Conservation (phyloP, 2,329 filamentous ascomycete species). For the Fusarium sp. region DNA sequence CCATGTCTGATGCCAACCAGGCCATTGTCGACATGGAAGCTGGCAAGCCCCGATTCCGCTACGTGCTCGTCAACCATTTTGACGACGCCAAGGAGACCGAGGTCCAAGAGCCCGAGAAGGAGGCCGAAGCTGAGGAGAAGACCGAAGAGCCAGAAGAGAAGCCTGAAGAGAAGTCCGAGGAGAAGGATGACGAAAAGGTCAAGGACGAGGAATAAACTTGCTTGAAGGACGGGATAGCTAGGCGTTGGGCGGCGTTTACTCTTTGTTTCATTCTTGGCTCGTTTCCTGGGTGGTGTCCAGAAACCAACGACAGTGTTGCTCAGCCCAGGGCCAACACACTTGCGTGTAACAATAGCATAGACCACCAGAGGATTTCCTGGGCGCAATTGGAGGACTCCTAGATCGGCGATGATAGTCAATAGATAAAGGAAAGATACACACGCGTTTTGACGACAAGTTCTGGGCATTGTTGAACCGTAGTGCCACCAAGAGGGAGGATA, state of each 20-base stretch:
- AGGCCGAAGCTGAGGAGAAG: neutral
- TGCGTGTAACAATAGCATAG: constrained; percentile 4
- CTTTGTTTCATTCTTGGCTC: neutral
- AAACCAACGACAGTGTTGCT: neutral
- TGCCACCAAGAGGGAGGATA: neutral
- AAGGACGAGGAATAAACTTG: constrained; percentile 4
- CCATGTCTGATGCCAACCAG: constrained; percentile 67
- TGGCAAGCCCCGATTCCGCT: constrained; percentile 62
- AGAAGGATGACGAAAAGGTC: neutral
- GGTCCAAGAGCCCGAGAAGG: neutral
- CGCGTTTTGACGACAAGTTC: neutral
- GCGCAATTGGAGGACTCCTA: neutral
- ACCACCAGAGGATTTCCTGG: neutral
- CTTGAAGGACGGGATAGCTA: neutral
- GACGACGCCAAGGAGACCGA: neutral
- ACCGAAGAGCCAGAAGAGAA: neutral
- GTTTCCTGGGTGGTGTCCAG: constrained; percentile 2
- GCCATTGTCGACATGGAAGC: constrained; percentile 65
- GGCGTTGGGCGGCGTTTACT: constrained; percentile 5
- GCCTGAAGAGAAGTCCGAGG: neutral
- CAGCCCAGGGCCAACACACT: neutral
- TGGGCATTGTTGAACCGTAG: neutral
- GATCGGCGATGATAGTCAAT: neutral
- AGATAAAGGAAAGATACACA: neutral
- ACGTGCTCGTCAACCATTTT: constrained; percentile 54